Base-by-base conservation (phyloP, 2,329 filamentous ascomycete genomes). In the Sporothrix humicola region DNA sequence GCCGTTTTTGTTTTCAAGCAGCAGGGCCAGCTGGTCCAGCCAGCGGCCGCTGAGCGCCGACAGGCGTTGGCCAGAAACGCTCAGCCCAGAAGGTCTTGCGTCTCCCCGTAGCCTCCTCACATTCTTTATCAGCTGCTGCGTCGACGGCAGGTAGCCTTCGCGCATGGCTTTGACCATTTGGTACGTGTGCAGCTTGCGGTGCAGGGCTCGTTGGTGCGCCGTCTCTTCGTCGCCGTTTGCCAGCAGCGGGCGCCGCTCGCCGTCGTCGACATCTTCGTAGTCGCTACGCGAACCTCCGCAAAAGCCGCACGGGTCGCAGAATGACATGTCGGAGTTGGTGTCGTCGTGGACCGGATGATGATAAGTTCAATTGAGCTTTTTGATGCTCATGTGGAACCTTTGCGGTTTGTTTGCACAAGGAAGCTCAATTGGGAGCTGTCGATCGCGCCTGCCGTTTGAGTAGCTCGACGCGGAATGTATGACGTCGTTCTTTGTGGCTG, bases 101-200 rank as follows among this genome's bases (percentile, higher is more conserved):
- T 13, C 10, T 15, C 44, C 1, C 26, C 46, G 2, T 3, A 37
- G n/a, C 4, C 31, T 13, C 13, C 10, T 12, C 2, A 98, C 85
- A 77, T 97, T 94, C 80, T 91, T 85, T 78, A 96, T 92, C 77
- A 88, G 80, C 81, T 98, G 95, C 77, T 96, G 91, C 12, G 93
- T 98, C 6, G 93, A 96, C 65, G 95, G 95, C 92, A 98, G 95
- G 82, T 91, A 98, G 6, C 95, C 95, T 79, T 93, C 89, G 1
- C 89, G 88, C 10, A 98, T 81, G 72, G 95, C 95, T 71, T 93
- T 89, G 42, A 94, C 81, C 92, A 97, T 97, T 85, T 97, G 94
- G 80, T 97, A 98, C 37, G 91, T 91, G 83, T 97, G 95, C 75
- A 98, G 88, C 85, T 97, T 98, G 81, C 95, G 90, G 79, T 95